Base-by-base conservation (phyloP, 768 basidiomycete genomes). In the Tubosaeta sp. region DNA sequence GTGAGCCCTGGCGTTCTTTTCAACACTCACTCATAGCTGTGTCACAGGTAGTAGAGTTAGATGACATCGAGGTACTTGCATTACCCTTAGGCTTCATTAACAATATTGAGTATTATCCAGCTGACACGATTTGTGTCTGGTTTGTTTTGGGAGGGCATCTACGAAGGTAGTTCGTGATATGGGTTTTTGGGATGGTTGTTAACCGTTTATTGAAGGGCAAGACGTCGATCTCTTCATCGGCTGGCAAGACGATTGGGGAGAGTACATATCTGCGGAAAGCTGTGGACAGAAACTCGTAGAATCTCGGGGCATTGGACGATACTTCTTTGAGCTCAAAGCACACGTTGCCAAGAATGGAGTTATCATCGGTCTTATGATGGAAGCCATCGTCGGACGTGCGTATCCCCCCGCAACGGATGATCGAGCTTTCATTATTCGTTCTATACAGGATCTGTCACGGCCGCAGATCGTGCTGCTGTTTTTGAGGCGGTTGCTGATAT, bases 341-440 rank as follows among this genome's bases (percentile, higher is more conserved):
- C 69, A 68, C 32, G 52, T 69, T 17, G 59, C 63, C 42, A 58
- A 61, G 45, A 66, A 63, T n/a, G 70, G 68, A 7, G 46, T 35
- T 17, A 46, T 69, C 25, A 44, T 71, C 29, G 68, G 68, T 7
- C 41, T 70, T 33, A 71, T 69, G 69, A 60, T 49, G 43, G 68
- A 71, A 39, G 44, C 63, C 17, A 42, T 52, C 14, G 42, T 69
- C 26, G 67, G 67, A 54, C 65, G 69, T 66, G 51, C 25, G 66
- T 57, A 19, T 4, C 11, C 10, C 19, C 22, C 26, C 26, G 6
- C 17, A 9, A 39, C 29, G 11, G 19, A 34, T 50, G 26, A 41
- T 27, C 34, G 26, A 29, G 26, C 6, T 19, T 58, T 63, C 29
- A 66, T 51, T 22, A 22, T 22, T 22, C 22, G 22, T 22, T 27